phyloP scores from a whole-genome alignment of 1,139 yeast genomes.

The Nadsonia starkeyi-henricii region DNA sequence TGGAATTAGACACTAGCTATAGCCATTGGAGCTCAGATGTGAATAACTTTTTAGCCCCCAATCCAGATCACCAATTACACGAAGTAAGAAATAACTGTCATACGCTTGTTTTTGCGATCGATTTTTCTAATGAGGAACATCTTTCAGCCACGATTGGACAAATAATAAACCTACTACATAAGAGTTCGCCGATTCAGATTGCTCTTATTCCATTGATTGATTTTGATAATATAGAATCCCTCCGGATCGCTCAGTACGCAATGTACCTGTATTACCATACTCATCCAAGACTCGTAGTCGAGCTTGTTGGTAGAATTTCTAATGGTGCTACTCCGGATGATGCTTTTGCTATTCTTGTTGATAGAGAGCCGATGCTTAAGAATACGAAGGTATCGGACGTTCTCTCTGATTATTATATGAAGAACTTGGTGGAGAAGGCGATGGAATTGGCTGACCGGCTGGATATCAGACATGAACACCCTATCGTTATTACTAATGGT shows the following conservation, averaged over 20 bases:
- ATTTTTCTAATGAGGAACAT: constrained; percentile 38
- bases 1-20: constrained; percentile 51
- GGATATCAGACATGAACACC: constrained; percentile 24
- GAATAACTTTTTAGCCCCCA: constrained; percentile 27
- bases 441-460: constrained; percentile 26
- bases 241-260: background rate
- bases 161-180: constrained; percentile 31
- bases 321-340: constrained; percentile 11
- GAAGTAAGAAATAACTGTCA: constrained; percentile 61
- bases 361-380: background rate
- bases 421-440: constrained; percentile 14
- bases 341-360: constrained; percentile 8
- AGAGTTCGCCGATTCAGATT: constrained; percentile 62
- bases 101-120: constrained; percentile 58
- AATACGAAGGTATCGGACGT: constrained; percentile 6
- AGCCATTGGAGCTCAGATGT: constrained; percentile 32
- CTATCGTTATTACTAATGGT: constrained; percentile 62
- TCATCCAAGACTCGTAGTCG: constrained; percentile 11
- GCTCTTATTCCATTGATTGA: constrained; percentile 50
- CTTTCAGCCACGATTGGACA: constrained; percentile 31
- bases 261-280: background rate
- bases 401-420: constrained; percentile 8
- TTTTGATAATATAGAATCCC: background rate
- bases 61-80: constrained; percentile 45
- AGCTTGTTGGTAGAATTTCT: constrained; percentile 17